A percentile compares a stretch with the other conserved stretches of the same genome.
Evolutionary conservation across 2,329 filamentous ascomycete genomes (phyloP).

Genomic region (Verruconis gallopava): DNA sequence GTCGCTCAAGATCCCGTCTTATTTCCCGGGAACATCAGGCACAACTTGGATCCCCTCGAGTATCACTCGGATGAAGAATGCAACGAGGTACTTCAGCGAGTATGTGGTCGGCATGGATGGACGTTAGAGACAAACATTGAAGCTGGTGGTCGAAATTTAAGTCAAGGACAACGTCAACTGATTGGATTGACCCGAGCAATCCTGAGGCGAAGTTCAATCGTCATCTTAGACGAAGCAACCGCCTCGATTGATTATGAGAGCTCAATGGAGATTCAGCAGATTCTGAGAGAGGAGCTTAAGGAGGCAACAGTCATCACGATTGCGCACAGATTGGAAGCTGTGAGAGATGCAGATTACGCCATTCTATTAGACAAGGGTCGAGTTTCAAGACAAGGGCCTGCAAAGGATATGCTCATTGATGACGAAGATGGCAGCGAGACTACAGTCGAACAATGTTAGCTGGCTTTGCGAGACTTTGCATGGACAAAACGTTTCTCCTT

Average conservation of each 20-base stretch:
- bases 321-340: conserved; percentile 51
- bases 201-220: conserved; percentile 44
- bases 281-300: conserved; percentile 43
- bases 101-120: conserved; percentile 44
- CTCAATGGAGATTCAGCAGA: conserved; percentile 40
- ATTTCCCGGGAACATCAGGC: conserved; percentile 47
- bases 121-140: conserved; percentile 43
- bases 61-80: conserved; percentile 45
- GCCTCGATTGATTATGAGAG: conserved; percentile 43
- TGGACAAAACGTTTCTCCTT: too few species aligned
- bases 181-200: conserved; percentile 52
- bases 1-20: conserved; percentile 55
- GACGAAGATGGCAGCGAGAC: too few species aligned
- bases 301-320: conserved; percentile 52
- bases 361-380: conserved; percentile 41
- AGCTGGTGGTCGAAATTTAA: conserved; percentile 47
- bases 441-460: too few species aligned
- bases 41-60: conserved; percentile 49
- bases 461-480: too few species aligned
- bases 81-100: conserved; percentile 37
- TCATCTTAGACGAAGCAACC: conserved; percentile 47
- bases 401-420: conserved; percentile 18
- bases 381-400: conserved; percentile 22
- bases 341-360: conserved; percentile 44
- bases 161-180: conserved; percentile 52